phyloP scores from a whole-genome alignment of 2,329 filamentous ascomycete genomes.

The Sporothrix schenckii region DNA sequence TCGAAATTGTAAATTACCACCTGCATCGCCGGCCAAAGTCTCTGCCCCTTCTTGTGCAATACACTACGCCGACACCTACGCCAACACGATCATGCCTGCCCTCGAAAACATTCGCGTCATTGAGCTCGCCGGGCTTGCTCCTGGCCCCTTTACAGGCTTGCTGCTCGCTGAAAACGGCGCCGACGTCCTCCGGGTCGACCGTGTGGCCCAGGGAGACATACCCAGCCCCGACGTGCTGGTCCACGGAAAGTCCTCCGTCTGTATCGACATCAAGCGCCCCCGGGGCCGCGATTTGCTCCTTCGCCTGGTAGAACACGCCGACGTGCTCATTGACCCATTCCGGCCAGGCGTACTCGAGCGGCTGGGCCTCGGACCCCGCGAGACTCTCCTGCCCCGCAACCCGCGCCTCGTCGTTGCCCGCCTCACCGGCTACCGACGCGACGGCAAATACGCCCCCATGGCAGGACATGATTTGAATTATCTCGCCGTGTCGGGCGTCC shows the following conservation, averaged over 20 bases:
- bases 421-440: constrained; percentile 6
- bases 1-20: too few species aligned
- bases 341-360: constrained; percentile 12
- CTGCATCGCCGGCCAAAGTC: too few species aligned
- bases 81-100: neutral
- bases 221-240: constrained; percentile 6
- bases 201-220: neutral
- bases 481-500: neutral
- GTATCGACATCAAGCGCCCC: constrained; percentile 5
- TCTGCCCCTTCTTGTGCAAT: neutral
- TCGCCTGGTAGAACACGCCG: neutral
- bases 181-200: constrained; percentile 4
- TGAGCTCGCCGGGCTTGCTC: neutral
- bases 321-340: constrained; percentile 6
- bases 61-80: neutral
- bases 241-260: neutral
- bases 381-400: neutral
- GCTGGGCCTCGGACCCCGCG: neutral
- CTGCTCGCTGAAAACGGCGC: constrained; percentile 8
- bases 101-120: neutral
- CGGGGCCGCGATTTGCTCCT: neutral
- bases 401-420: neutral
- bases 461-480: neutral
- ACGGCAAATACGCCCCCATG: constrained; percentile 1
- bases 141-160: neutral